A percentile compares a stretch with the other conserved stretches of the same genome.
Conservation (phyloP, 1,139 yeast species). For the Kluyveromyces sp. region DNA sequence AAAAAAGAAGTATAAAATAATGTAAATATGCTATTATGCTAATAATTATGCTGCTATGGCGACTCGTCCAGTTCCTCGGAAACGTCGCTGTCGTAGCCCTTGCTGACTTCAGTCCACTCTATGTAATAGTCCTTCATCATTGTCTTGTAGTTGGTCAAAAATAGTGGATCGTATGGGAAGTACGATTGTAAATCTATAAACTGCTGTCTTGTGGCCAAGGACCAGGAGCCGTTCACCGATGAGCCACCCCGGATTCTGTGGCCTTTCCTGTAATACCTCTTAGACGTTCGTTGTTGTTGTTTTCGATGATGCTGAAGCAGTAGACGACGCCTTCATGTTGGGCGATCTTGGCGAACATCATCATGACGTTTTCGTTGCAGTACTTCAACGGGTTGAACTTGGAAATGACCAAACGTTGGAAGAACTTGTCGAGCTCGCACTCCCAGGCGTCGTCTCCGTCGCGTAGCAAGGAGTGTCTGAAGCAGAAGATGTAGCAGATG, state of each 20-base stretch:
- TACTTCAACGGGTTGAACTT: slow-evolving; percentile 89
- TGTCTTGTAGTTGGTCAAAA: slow-evolving; percentile 53
- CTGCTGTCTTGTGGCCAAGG: slow-evolving; percentile 54
- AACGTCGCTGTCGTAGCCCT: slow-evolving; percentile 55
- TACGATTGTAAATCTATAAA: slow-evolving; percentile 84
- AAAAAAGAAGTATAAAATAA: too few species aligned
- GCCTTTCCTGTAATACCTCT: slow-evolving; percentile 34
- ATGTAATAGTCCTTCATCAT: slow-evolving; percentile 53
- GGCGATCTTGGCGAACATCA: slow-evolving; percentile 88
- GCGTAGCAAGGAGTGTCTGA: slow-evolving; percentile 61
- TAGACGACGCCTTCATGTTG: slow-evolving; percentile 86
- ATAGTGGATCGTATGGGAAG: slow-evolving; percentile 92
- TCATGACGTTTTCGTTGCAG: slow-evolving; percentile 89
- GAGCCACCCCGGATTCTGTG: slow-evolving; percentile 29
- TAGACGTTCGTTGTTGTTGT: slow-evolving; percentile 51
- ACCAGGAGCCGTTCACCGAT: slow-evolving; percentile 20
- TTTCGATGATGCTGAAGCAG: slow-evolving; percentile 88
- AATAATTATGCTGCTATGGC: not conserved
- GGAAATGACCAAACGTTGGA: slow-evolving; percentile 78
- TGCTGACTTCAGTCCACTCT: slow-evolving; percentile 70
- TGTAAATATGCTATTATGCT: too few species aligned
- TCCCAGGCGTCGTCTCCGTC: slow-evolving; percentile 52
- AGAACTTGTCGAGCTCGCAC: slow-evolving; percentile 72
- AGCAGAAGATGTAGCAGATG: slow-evolving; percentile 82
- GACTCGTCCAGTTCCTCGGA: slow-evolving; percentile 24